Conservation (phyloP, 106 monocot species). For the Dioscorea zingiberensis region DNA sequence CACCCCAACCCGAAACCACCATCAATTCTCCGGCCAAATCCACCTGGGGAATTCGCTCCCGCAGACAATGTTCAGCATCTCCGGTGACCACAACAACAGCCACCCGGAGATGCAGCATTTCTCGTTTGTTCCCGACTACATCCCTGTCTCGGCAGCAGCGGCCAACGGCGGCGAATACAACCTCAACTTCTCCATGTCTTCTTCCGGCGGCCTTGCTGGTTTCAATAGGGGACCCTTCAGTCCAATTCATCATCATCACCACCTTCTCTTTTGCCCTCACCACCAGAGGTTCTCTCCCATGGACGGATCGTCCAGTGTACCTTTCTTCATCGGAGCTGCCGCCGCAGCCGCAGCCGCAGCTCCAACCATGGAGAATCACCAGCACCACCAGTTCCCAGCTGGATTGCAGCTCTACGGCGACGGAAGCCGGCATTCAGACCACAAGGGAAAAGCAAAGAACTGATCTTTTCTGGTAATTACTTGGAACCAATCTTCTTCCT, state of each 20-base stretch:
- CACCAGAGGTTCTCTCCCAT: conserved; percentile 51
- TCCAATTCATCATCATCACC: conserved; percentile 77
- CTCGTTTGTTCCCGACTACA: conserved; percentile 60
- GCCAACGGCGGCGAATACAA: conserved; percentile 44
- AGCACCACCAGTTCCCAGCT: conserved; percentile 48
- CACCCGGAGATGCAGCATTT: conserved; percentile 60
- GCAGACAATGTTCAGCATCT: conserved; percentile 39
- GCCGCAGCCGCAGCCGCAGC: too few species aligned
- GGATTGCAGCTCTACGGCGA: conserved; percentile 52
- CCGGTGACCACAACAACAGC: too few species aligned
- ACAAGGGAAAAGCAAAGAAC: conserved; percentile 77
- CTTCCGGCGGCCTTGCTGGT: conserved; percentile 72
- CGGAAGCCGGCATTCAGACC: conserved; percentile 47
- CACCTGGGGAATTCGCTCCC: conserved; percentile 47
- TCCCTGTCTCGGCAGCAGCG: conserved; percentile 41
- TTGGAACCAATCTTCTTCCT: too few species aligned
- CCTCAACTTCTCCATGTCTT: conserved; percentile 84
- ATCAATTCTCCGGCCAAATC: conserved; percentile 27
- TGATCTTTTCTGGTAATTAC: too few species aligned
- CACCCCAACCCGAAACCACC: conserved; percentile 18
- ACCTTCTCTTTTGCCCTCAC: conserved; percentile 41
- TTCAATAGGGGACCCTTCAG: conserved; percentile 99
- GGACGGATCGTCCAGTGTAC: conserved; percentile 50
- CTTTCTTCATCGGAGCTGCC: conserved; percentile 58
- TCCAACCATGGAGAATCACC: too few species aligned